phyloP scores from a whole-genome alignment of 1,139 yeast species.

The Barnettozyma hawaiiensis region DNA sequence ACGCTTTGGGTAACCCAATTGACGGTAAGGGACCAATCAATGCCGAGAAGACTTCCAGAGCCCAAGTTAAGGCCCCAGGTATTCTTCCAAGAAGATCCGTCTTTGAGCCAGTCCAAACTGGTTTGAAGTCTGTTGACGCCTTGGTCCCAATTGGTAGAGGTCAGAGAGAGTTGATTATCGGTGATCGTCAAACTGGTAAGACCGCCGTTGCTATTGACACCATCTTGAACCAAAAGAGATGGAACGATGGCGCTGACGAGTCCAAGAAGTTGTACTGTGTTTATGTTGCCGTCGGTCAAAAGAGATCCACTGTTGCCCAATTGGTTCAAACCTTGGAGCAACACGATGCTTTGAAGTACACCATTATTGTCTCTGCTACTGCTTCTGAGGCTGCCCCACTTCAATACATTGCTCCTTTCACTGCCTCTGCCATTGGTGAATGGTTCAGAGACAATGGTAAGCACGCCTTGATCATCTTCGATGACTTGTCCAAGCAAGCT shows the following conservation, averaged over 20 bases:
- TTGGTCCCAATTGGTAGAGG: constrained; percentile 99
- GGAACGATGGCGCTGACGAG: constrained; percentile 95
- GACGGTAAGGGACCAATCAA: constrained; percentile 99
- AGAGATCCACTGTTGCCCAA: constrained; percentile 99
- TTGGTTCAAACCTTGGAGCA: constrained; percentile 98
- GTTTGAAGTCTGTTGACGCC: constrained; percentile 98
- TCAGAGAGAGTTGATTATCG: constrained; percentile 99
- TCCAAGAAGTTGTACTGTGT: constrained; percentile 98
- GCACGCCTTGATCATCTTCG: constrained; percentile 96
- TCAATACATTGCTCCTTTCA: constrained; percentile 99
- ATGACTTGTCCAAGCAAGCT: constrained; percentile 98
- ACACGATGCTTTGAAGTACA: constrained; percentile 95
- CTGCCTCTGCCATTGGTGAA: constrained; percentile 99
- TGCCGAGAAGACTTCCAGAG: constrained; percentile 81
- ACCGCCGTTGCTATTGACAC: constrained; percentile 98
- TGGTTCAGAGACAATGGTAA: constrained; percentile 99
- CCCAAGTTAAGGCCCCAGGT: constrained; percentile 99
- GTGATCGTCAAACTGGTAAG: constrained; percentile 99
- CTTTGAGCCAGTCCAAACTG: constrained; percentile 99
- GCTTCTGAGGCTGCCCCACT: constrained; percentile 99
- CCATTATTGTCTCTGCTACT: constrained; percentile 98
- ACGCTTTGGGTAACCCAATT: constrained; percentile 98
- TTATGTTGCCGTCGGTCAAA: constrained; percentile 99
- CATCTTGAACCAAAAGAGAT: constrained; percentile 97
- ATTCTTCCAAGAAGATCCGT: constrained; percentile 99